Evolutionary conservation across 192 early-diverging fungal species (phyloP), one percentile per base, ranked within the genome.

Genomic region (Radiomyces spectabilis): DNA sequence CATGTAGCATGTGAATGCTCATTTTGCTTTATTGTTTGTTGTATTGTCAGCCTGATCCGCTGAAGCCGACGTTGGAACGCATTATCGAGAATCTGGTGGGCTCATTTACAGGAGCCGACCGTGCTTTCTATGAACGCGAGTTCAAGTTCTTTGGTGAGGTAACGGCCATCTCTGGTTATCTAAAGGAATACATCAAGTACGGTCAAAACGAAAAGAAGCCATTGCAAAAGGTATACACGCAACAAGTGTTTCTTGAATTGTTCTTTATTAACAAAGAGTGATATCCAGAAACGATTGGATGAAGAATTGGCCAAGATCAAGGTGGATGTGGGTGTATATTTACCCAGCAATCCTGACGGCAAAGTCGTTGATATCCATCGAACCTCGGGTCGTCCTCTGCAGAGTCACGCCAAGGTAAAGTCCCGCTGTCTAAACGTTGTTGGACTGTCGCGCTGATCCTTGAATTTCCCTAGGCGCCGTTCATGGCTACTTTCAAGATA

Each of bases 401-500:
- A 99, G 72, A 87, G 83, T 47, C 97, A 99, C 61, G 97, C 97
- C 41, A 99, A 98, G 34, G 47, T 42, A 59, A 41, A n/a, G n/a
- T n/a, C n/a, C n/a, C n/a, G n/a, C n/a, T n/a, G n/a, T n/a, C n/a
- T n/a, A n/a, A n/a, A n/a, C n/a, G n/a, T n/a, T n/a, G n/a, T n/a
- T n/a, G n/a, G n/a, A n/a, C n/a, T n/a, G n/a, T n/a, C n/a, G n/a
- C n/a, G n/a, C n/a, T n/a, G n/a, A n/a, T n/a, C n/a, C n/a, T n/a
- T 32, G 29, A 47, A 31, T 41, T 19, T 41, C 34, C 31, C 27
- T 40, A 59, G 79, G 94, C 97, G 4, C 97, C 97, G 13, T 99
- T 98, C 70, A 92, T 99, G 92, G 95, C 95, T 21, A 97, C 95
- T 0, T 99, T 99, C 66, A 77, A 92, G 53, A 83, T 97, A 26